Evolutionary conservation across 805 yeast species (phyloP), one percentile per base, ranked within the genome.

Genomic region (Candida montana): DNA sequence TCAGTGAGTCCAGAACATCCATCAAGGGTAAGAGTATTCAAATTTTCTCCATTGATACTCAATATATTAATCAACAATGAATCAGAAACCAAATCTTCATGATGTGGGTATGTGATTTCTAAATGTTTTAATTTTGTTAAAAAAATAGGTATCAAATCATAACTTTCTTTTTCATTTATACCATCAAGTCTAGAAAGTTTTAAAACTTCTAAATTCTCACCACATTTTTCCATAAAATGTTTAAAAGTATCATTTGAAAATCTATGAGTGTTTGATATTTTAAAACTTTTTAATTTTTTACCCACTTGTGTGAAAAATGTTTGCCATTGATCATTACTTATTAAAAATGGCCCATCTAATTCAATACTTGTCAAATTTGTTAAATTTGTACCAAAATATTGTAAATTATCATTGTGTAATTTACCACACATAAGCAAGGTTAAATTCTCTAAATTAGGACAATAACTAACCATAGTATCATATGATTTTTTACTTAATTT

Each of bases 371-470:
- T 67, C 35, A 93, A 65, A 24, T 73, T 62, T 0, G 64, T 63
- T 32, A 91, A 65, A 47, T 85, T 81, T 9, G 76, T 65, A 5
- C 76, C 72, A 46, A 74, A 77, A 56, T 87, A 83, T 15, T 67
- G 57, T 44, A 93, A 59, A 43, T 83, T 82, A 48, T 82, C 89
- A 57, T 85, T 85, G 52, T 83, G 88, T 31, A 93, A 64, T 51
- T 85, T 90, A 5, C 99, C 99, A 67, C 98, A 91, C 97, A 90
- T 91, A 44, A 79, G 78, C 34, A 93, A 65, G 0, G 81, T 81
- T 33, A 93, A 59, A 1, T 69, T 60, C 49, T 75, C 79, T 4
- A 93, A 47, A 21, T 81, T 69, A 0, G 96, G 96, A 51, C 96
- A 86, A 57, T 66, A 83, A 0, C 95, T 70, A 0, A 90, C 89